A percentile compares a stretch with the other conserved stretches of the same genome.
Conservation (phyloP, 352 stramenopile genomes). For the Phytophthora macrochlamydospora region DNA sequence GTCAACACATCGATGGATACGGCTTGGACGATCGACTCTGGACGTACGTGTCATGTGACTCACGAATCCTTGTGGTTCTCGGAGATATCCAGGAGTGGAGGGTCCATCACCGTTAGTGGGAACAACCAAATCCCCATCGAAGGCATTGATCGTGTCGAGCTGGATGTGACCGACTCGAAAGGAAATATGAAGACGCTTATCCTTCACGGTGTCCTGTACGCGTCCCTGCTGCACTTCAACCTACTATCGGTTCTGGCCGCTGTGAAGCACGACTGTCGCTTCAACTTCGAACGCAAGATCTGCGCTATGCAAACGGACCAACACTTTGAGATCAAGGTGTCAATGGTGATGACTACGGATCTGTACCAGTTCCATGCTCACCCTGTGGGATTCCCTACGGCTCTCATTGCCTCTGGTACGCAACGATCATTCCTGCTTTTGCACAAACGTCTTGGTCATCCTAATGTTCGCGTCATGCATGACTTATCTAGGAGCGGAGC, state of each 20-base stretch:
- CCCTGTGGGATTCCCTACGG: neutral
- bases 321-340: slow-evolving; percentile 10
- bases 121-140: slow-evolving; percentile 4
- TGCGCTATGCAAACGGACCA: slow-evolving; percentile 7
- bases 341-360: neutral
- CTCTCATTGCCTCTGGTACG: slow-evolving; percentile 4
- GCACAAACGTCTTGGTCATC: neutral
- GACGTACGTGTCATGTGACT: neutral
- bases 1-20: neutral
- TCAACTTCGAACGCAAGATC: neutral
- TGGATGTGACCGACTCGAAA: slow-evolving; percentile 17
- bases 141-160: slow-evolving; percentile 2
- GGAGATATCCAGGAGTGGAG: neutral
- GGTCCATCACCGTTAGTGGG: slow-evolving; percentile 8
- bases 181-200: neutral
- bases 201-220: slow-evolving; percentile 1
- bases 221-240: slow-evolving; percentile 7
- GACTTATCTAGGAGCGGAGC: neutral
- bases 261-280: slow-evolving; percentile 6
- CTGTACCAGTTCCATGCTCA: slow-evolving; percentile 11
- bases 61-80: slow-evolving; percentile 3
- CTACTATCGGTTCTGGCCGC: neutral
- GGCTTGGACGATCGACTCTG: slow-evolving; percentile 8
- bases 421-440: neutral
- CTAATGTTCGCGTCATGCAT: neutral